Base-by-base conservation (phyloP, 495 filamentous ascomycete species). In the Amniculicola lignicola region DNA sequence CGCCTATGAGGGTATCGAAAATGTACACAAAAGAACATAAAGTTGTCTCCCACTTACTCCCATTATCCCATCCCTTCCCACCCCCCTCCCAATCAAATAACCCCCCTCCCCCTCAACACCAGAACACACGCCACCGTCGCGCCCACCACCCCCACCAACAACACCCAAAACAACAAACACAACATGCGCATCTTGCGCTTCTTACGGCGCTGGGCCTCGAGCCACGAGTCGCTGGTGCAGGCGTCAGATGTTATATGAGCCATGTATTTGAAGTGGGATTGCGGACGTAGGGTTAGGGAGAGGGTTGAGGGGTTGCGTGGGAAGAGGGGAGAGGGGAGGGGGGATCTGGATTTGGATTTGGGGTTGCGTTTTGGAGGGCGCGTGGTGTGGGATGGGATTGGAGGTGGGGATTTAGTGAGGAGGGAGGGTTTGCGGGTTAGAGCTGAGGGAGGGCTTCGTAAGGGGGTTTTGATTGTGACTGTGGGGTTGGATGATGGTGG, bases 161-260 rank as follows among this genome's bases (percentile, higher is more conserved):
- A 47, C 10, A 76, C 49, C 61, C 69, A 74, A 57, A 73, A 72
- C 48, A 69, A 39, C 64, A 67, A 70, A 41, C 75, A 71, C 15
- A 74, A 67, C 27, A 52, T 66, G 23, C 63, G 61, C 39, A 61
- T 69, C 28, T 71, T 64, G 16, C 51, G 40, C 14, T 58, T 59
- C 58, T 76, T 72, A 42, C 45, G 29, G 4, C 62, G 35, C 66
- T 75, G 69, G 19, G 64, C 61, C 38, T 59, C 70, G 57, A 75
- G 67, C 71, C 70, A 76, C 44, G 69, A 71, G 29, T 74, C 67
- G 59, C 52, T 33, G 10, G 52, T 36, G 11, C 18, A 42, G 23
- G 40, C 39, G 54, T 62, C 54, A 62, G 59, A 49, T 4, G 43
- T 38, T 9, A 60, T 37, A 14, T 10, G 9, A 1, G 58, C 56